A percentile compares a stretch with the other conserved stretches of the same genome.
phyloP scores from a whole-genome alignment of 768 basidiomycete species.

The Kwoniella dejecticola region DNA sequence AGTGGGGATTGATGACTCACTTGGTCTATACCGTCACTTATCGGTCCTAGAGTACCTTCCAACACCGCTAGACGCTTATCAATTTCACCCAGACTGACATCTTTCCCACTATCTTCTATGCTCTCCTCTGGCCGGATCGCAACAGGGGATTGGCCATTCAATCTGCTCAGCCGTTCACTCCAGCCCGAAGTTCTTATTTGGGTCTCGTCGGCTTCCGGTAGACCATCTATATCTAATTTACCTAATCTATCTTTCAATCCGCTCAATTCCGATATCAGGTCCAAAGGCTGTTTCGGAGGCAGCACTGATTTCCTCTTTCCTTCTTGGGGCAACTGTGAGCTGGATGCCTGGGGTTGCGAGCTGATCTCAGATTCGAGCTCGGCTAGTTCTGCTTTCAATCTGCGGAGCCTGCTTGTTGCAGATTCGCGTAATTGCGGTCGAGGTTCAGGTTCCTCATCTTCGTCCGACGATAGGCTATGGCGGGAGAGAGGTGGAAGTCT shows the following conservation, averaged over 20 bases:
- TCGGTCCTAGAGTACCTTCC: constrained; percentile 79
- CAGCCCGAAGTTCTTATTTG: constrained; percentile 7
- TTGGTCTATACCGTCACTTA: constrained; percentile 77
- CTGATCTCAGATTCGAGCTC: constrained; percentile 64
- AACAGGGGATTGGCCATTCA: not conserved
- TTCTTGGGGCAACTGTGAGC: constrained; percentile 45
- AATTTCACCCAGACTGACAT: constrained; percentile 65
- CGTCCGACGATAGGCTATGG: constrained; percentile 25
- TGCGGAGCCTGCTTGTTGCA: constrained; percentile 52
- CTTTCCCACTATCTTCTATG: not conserved
- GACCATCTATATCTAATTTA: constrained; percentile 18
- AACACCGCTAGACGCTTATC: constrained; percentile 81
- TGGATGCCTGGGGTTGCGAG: not conserved
- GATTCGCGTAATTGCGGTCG: constrained; percentile 44
- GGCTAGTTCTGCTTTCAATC: constrained; percentile 74
- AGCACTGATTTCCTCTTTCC: constrained; percentile 64
- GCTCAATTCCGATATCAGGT: constrained; percentile 28
- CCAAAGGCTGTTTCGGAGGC: constrained; percentile 24
- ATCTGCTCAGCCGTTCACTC: constrained; percentile 5
- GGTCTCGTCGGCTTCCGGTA: constrained; percentile 1
- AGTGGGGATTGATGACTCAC: too few species aligned
- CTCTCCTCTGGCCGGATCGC: not conserved
- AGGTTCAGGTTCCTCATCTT: not conserved
- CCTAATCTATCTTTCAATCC: constrained; percentile 36
- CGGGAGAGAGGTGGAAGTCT: constrained; percentile 35